These are phyloP conservation scores for Trichoderma citrinoviride DNA, from an alignment of 2,329 filamentous ascomycete species.

Conservation along the genomic window DNA sequence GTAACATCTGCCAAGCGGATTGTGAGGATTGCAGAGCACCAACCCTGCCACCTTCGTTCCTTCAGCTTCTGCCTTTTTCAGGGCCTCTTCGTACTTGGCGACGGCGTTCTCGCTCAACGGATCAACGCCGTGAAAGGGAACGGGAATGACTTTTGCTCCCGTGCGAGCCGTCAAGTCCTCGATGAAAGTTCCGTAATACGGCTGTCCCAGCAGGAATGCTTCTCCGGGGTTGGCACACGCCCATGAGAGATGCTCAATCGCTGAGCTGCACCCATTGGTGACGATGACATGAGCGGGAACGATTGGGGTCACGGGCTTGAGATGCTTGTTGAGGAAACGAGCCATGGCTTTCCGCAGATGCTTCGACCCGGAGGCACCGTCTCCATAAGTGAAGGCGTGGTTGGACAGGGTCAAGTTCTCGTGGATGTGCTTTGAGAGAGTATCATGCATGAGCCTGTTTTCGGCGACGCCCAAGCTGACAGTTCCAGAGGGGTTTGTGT, in stretches of 20 bases:
- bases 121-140: slow-evolving; percentile 44
- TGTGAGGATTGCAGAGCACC: slow-evolving; percentile 51
- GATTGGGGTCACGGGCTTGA: slow-evolving; percentile 32
- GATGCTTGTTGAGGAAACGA: slow-evolving; percentile 35
- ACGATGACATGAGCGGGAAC: slow-evolving; percentile 35
- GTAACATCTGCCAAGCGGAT: slow-evolving; percentile 50
- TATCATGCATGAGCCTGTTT: slow-evolving; percentile 49
- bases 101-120: slow-evolving; percentile 43
- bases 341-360: slow-evolving; percentile 33
- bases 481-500: slow-evolving; percentile 43
- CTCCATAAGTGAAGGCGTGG: slow-evolving; percentile 41
- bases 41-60: slow-evolving; percentile 44
- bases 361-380: slow-evolving; percentile 40
- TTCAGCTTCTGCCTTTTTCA: slow-evolving; percentile 37
- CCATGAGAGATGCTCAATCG: slow-evolving; percentile 42
- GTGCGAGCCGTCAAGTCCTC: slow-evolving; percentile 44
- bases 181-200: slow-evolving; percentile 48
- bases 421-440: slow-evolving; percentile 43
- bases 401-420: slow-evolving; percentile 34
- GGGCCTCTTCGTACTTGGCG: slow-evolving; percentile 44
- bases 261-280: slow-evolving; percentile 42
- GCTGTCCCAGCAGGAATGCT: slow-evolving; percentile 39
- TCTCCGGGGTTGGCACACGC: slow-evolving; percentile 40
- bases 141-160: slow-evolving; percentile 41
- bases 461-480: slow-evolving; percentile 52